Percentiles rank a stretch among this genome's conserved stretches.
Conservation (phyloP, 805 yeast genomes). For the Kuraishia ogatae region DNA sequence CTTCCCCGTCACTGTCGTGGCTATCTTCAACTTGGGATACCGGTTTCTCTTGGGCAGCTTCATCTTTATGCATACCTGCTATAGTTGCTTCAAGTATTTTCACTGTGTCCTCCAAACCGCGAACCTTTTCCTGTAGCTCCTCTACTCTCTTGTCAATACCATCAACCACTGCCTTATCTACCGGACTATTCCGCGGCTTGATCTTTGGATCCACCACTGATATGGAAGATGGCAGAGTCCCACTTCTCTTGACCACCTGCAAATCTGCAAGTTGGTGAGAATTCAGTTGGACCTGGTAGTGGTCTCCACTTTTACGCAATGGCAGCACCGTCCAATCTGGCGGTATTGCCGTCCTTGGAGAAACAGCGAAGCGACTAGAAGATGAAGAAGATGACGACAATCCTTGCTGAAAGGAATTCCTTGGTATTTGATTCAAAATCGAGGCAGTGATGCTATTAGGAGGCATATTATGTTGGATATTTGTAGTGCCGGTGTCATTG, state of each 20-base stretch:
- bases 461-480: neutral
- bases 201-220: slow-evolving; percentile 1
- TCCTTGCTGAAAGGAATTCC: neutral
- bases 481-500: neutral
- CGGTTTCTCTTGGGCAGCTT: neutral
- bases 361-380: neutral
- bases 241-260: slow-evolving; percentile 3
- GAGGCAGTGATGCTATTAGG: neutral
- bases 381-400: neutral
- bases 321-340: slow-evolving; percentile 23
- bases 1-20: too few species aligned
- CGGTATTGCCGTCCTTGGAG: slow-evolving; percentile 11
- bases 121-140: slow-evolving; percentile 7
- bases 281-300: slow-evolving; percentile 10
- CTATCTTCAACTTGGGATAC: too few species aligned
- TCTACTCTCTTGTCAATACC: neutral
- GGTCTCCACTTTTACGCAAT: slow-evolving; percentile 6
- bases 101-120: slow-evolving; percentile 12
- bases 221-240: slow-evolving; percentile 5
- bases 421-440: neutral
- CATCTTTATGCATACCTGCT: neutral
- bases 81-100: neutral
- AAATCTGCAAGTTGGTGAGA: slow-evolving; percentile 4
- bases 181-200: neutral
- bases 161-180: neutral